Base-by-base conservation (phyloP, 78 protist genomes). In the Dictyostelium capitatum region DNA sequence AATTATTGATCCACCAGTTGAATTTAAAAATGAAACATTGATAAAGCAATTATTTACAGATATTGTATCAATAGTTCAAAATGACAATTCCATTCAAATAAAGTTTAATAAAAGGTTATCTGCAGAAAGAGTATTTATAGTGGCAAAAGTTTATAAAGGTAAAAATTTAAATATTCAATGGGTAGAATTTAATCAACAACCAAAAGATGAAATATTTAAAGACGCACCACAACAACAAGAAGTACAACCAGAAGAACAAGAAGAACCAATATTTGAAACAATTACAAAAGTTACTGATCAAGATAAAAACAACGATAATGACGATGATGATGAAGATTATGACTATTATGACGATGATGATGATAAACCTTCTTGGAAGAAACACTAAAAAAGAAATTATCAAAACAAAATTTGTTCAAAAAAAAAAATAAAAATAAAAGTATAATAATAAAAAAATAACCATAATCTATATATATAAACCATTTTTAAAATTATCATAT, bases 41-140 rank as follows among this genome's bases (percentile, higher is more conserved):
- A 23, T 87, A 14, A 54, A 64, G 30, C 43, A 37, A 43, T 72
- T 87, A 19, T 87, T 87, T 37, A 14, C 93, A 5, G 84, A 87
- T 51, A 77, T 87, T 7, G 53, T 20, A n/a, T 17, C 50, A 8
- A 56, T 87, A 20, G 12, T 9, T 6, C 65, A 14, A n/a, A 64
- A n/a, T 4, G 46, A 50, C 6, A 59, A 69, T 25, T 32, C 74
- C 23, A 50, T 87, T 50, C 83, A 77, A 74, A 87, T 87, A 37
- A 74, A 87, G 53, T 87, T 87, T 77, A 41, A 47, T 43, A 87
- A 87, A 64, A 47, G 93, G 64, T 41, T 9, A 37, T 87, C 84
- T 41, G 93, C 93, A 15, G 85, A 87, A 77, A 74, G 93, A 65
- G 84, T 84, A 48, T 73, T 87, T 64, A 28, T 87, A n/a, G 93